A percentile compares a stretch with the other conserved stretches of the same genome.
These are phyloP conservation scores for Plicaturopsis crispa DNA, from an alignment of 768 basidiomycete species.

Conservation along the genomic window DNA sequence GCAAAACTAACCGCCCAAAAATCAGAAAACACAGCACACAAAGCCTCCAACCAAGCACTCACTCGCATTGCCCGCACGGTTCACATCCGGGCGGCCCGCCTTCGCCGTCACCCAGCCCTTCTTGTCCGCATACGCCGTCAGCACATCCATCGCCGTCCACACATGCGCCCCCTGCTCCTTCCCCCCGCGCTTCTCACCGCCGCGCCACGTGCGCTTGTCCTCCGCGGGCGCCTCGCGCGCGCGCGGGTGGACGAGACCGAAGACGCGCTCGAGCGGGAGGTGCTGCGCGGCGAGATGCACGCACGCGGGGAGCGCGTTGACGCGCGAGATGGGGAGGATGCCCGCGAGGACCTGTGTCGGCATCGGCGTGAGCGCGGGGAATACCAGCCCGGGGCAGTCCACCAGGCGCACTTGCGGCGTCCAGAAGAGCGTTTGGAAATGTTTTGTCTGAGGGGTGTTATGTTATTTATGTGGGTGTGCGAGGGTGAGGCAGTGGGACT, in stretches of 20 bases:
- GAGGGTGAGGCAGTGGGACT: slow-evolving; percentile 1
- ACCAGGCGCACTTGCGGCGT: slow-evolving; percentile 81
- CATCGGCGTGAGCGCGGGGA: slow-evolving; percentile 78
- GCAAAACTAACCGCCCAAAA: slow-evolving; percentile 52
- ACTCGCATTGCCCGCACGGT: slow-evolving; percentile 88
- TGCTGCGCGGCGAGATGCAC: slow-evolving; percentile 60
- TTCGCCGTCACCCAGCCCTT: slow-evolving; percentile 90
- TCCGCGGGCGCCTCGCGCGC: slow-evolving; percentile 16
- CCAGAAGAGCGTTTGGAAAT: slow-evolving; percentile 92
- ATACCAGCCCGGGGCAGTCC: slow-evolving; percentile 93
- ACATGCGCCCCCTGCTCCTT: slow-evolving; percentile 12
- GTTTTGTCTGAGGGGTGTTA: slow-evolving; percentile 61
- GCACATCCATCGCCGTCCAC: slow-evolving; percentile 87
- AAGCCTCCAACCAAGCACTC: slow-evolving; percentile 22
- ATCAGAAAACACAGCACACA: background rate
- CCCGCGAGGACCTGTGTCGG: slow-evolving; percentile 78
- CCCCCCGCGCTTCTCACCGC: slow-evolving; percentile 21
- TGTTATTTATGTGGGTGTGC: background rate
- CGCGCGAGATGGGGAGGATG: slow-evolving; percentile 71
- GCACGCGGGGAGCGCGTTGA: slow-evolving; percentile 80
- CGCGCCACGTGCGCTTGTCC: slow-evolving; percentile 80
- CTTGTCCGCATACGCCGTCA: slow-evolving; percentile 66
- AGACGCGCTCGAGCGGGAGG: slow-evolving; percentile 72
- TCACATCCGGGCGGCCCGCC: slow-evolving; percentile 81
- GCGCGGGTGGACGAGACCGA: slow-evolving; percentile 49